Base-by-base conservation (phyloP, 371 early-diverging fungal species). In the Syncephalastrum sp. region DNA sequence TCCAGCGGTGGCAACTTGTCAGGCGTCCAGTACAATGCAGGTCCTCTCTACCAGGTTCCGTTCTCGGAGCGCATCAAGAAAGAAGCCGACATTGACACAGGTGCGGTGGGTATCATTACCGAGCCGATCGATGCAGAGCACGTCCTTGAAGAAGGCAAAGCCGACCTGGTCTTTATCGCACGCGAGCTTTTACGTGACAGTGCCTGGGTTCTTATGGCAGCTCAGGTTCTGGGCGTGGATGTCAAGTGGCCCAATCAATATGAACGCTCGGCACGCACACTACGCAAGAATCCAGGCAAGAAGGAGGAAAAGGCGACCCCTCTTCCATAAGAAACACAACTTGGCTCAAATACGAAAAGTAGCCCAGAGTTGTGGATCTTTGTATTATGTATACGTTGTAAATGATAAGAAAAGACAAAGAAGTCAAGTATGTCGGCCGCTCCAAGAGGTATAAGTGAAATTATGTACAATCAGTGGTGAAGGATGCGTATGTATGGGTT, bases 51-150 rank as follows among this genome's bases (percentile, higher is more conserved):
- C 73, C 94, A 94, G 68, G 90, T 92, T 4, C 88, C 87, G 8
- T 86, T 87, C 65, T 83, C 90, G 4, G 75, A 77, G 27, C 61
- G 66, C 0, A 62, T 95, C 60, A 81, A 81, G 60, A 63, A 81
- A 42, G 78, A 81, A 0, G 82, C 83, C 5, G 85, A 68, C 7
- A 65, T 92, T 25, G 33, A 67, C 1, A 82, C 87, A 5, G 86
- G 80, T 2, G 85, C 92, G 4, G 95, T 94, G 0, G 96, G 96
- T 0, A 56, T 80, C 0, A 92, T 95, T 42, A 82, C 77, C 1
- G 77, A 79, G 4, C 77, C 82, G 13, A 47, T 72, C 17, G 85
- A 89, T 44, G 92, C 92, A 0, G 85, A 92, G 27, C 68, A 78
- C 1, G 80, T 96, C 38, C 52, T 96, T 25, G 65, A 83, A 47